Evolutionary conservation across 352 stramenopile genomes (phyloP).

Genomic region (Globisporangium spiculum): DNA sequence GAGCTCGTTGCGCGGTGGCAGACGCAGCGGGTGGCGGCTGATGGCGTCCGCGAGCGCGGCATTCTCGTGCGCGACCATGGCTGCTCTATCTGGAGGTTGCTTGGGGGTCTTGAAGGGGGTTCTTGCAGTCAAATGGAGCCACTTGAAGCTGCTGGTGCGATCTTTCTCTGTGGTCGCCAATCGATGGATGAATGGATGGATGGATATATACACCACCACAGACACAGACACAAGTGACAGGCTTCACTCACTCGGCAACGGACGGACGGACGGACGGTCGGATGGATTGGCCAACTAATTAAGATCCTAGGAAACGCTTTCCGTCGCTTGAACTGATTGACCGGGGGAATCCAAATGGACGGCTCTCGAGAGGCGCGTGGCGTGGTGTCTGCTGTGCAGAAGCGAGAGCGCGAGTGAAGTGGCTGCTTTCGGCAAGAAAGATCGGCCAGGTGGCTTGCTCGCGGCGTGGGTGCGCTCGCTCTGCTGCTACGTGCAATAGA

Average conservation of each 20-base stretch:
- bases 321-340: not conserved
- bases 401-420: slow-evolving; percentile 1
- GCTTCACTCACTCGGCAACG: not conserved
- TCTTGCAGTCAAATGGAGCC: not conserved
- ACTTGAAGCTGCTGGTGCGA: slow-evolving; percentile 1
- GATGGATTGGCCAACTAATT: not conserved
- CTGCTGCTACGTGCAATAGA: not conserved
- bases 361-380: not conserved
- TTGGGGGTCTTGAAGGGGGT: not conserved
- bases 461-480: not conserved
- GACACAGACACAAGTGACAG: not conserved
- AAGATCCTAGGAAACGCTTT: not conserved
- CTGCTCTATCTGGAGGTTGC: not conserved
- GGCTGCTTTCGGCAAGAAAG: not conserved
- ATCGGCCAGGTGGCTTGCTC: not conserved
- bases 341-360: not conserved
- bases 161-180: not conserved
- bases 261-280: not conserved
- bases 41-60: not conserved
- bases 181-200: not conserved
- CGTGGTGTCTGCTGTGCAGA: not conserved
- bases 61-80: slow-evolving; percentile 15
- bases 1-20: slow-evolving; percentile 1
- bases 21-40: slow-evolving; percentile 5
- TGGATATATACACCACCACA: not conserved